Evolutionary conservation across 2,329 filamentous ascomycete genomes (phyloP).

Genomic region (Epichloe scottii): DNA sequence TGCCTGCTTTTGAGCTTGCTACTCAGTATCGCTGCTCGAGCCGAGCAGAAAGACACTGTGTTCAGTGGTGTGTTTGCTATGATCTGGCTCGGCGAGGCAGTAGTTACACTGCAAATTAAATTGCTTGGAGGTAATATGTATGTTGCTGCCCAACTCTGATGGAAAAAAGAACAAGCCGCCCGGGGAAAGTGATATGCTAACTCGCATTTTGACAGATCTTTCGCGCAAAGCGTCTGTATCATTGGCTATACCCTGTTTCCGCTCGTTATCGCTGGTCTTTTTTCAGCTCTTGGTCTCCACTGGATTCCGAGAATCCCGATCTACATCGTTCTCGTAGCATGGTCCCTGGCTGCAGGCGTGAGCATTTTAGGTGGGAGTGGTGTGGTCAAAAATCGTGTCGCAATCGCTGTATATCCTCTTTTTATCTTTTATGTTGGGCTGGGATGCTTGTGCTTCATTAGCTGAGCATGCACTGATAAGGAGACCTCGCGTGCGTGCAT

Average conservation of each 20-base stretch:
- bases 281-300: slow-evolving; percentile 71
- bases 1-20: slow-evolving; percentile 80
- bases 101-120: slow-evolving; percentile 97
- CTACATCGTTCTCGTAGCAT: slow-evolving; percentile 76
- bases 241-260: slow-evolving; percentile 98
- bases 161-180: background rate
- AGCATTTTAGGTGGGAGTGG: slow-evolving; percentile 94
- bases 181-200: background rate
- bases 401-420: slow-evolving; percentile 85
- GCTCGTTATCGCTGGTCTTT: slow-evolving; percentile 78
- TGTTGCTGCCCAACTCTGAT: slow-evolving; percentile 25
- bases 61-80: slow-evolving; percentile 96
- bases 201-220: slow-evolving; percentile 50
- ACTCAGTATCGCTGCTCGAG: slow-evolving; percentile 67
- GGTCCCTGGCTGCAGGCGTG: slow-evolving; percentile 89
- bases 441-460: slow-evolving; percentile 94
- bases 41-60: slow-evolving; percentile 72
- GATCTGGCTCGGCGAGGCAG: slow-evolving; percentile 92
- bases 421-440: slow-evolving; percentile 91
- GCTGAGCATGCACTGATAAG: slow-evolving; percentile 34
- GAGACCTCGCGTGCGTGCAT: background rate
- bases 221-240: slow-evolving; percentile 94
- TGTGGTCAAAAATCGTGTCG: slow-evolving; percentile 88
- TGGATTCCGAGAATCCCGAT: slow-evolving; percentile 79
- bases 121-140: slow-evolving; percentile 94